Evolutionary conservation across 306 rosid genomes (phyloP).

Genomic region (Phaseolus lunatus): DNA sequence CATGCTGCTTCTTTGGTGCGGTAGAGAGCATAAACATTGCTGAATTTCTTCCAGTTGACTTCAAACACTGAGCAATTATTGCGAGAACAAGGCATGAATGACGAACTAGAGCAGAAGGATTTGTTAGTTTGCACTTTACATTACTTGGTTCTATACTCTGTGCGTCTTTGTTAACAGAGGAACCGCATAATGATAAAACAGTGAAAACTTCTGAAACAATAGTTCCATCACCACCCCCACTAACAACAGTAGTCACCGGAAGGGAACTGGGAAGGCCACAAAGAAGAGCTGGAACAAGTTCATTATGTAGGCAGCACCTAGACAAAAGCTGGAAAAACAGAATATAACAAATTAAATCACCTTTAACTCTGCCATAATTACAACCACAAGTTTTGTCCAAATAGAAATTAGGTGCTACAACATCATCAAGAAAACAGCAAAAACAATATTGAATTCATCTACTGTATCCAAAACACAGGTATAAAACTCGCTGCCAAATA

Average conservation of each 20-base stretch:
- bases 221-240: constrained; percentile 96
- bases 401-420: constrained; percentile 25
- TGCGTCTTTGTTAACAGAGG: constrained; percentile 66
- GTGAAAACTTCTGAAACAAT: constrained; percentile 82
- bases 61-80: constrained; percentile 76
- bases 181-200: constrained; percentile 66
- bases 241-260: constrained; percentile 88
- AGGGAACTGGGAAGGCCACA: constrained; percentile 92
- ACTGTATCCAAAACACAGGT: constrained; percentile 22
- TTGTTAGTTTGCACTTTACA: constrained; percentile 63
- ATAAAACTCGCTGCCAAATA: constrained; percentile 17
- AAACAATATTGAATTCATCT: not conserved
- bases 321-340: constrained; percentile 72
- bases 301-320: constrained; percentile 80
- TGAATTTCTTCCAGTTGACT: constrained; percentile 88
- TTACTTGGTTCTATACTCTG: constrained; percentile 63
- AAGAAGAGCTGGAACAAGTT: constrained; percentile 74
- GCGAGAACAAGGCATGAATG: constrained; percentile 85
- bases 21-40: constrained; percentile 84
- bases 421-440: not conserved
- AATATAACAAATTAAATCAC: constrained; percentile 19
- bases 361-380: not conserved
- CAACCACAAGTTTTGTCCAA: constrained; percentile 23
- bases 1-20: constrained; percentile 80
- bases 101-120: constrained; percentile 66